Evolutionary conservation across 2,329 filamentous ascomycete genomes (phyloP).

Genomic region (Cryoendolithus antarcticus): DNA sequence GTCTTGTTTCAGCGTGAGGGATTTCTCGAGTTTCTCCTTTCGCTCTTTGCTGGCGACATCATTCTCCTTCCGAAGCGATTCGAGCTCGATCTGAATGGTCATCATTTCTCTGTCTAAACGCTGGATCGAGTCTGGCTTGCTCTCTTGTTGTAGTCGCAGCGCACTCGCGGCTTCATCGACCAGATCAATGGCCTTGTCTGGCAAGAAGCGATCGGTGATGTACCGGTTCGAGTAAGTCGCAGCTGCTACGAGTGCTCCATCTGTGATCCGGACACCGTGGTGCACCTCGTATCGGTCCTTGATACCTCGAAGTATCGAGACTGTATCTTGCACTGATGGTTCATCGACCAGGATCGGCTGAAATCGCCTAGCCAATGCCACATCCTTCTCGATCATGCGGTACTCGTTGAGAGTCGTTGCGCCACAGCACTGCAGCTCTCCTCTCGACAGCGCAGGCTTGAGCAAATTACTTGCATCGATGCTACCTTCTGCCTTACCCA

Average conservation of each 20-base stretch:
- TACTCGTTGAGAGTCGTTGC: slow-evolving; percentile 92
- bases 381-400: slow-evolving; percentile 87
- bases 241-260: slow-evolving; percentile 80
- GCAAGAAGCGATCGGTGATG: slow-evolving; percentile 88
- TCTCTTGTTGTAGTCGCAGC: slow-evolving; percentile 84
- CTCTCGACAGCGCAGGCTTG: slow-evolving; percentile 84
- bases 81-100: slow-evolving; percentile 93
- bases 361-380: slow-evolving; percentile 80
- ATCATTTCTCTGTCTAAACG: slow-evolving; percentile 88
- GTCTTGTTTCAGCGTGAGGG: slow-evolving; percentile 63
- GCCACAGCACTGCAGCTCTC: slow-evolving; percentile 88
- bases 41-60: slow-evolving; percentile 82
- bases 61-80: slow-evolving; percentile 86
- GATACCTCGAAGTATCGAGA: slow-evolving; percentile 89
- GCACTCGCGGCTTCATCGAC: slow-evolving; percentile 93
- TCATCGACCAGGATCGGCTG: slow-evolving; percentile 89
- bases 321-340: slow-evolving; percentile 79
- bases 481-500: slow-evolving; percentile 90
- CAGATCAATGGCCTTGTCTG: slow-evolving; percentile 93
- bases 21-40: slow-evolving; percentile 69
- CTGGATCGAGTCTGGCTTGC: slow-evolving; percentile 89
- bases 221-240: slow-evolving; percentile 90
- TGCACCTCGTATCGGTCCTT: slow-evolving; percentile 97
- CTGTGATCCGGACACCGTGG: slow-evolving; percentile 89
- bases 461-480: slow-evolving; percentile 93